Conservation (phyloP, 2,329 filamentous ascomycete genomes). For the Acrodontium crateriforme region DNA sequence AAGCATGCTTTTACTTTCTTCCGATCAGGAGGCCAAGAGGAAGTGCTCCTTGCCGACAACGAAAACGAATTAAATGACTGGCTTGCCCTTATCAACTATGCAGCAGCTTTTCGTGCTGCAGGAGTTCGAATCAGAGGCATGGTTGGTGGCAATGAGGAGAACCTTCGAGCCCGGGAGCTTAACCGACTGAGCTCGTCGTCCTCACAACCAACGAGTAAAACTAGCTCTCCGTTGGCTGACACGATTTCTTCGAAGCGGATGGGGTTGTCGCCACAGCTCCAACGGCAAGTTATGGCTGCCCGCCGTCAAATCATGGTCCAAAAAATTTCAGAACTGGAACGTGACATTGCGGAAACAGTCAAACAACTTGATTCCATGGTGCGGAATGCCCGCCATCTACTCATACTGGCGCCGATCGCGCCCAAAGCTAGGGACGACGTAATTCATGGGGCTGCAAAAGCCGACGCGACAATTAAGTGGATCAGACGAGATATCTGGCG, state of each 20-base stretch:
- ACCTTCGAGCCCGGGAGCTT: constrained; percentile 49
- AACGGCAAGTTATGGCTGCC: constrained; percentile 71
- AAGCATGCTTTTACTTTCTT: constrained; percentile 92
- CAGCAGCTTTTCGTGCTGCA: constrained; percentile 81
- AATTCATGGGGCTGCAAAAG: constrained; percentile 67
- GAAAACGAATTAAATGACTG: constrained; percentile 93
- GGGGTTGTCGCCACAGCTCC: constrained; percentile 48
- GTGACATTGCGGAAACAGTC: constrained; percentile 57
- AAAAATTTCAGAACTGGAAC: constrained; percentile 71
- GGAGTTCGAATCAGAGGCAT: constrained; percentile 84
- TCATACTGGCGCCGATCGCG: constrained; percentile 79
- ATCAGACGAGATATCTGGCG: constrained; percentile 88
- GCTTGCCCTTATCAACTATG: constrained; percentile 92
- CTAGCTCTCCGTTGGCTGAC: constrained; percentile 35
- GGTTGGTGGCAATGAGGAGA: constrained; percentile 67
- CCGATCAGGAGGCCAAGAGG: constrained; percentile 72
- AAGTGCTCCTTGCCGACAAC: constrained; percentile 78
- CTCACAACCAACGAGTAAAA: constrained; percentile 12
- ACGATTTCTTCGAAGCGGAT: constrained; percentile 44
- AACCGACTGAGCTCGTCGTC: constrained; percentile 53
- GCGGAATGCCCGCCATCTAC: constrained; percentile 78
- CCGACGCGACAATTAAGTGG: constrained; percentile 86
- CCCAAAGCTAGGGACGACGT: constrained; percentile 79
- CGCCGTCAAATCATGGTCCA: constrained; percentile 69
- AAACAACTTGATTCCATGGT: constrained; percentile 72